These are phyloP conservation scores for Citrullus colocynthis DNA, from an alignment of 306 rosid species.

Conservation along the genomic window DNA sequence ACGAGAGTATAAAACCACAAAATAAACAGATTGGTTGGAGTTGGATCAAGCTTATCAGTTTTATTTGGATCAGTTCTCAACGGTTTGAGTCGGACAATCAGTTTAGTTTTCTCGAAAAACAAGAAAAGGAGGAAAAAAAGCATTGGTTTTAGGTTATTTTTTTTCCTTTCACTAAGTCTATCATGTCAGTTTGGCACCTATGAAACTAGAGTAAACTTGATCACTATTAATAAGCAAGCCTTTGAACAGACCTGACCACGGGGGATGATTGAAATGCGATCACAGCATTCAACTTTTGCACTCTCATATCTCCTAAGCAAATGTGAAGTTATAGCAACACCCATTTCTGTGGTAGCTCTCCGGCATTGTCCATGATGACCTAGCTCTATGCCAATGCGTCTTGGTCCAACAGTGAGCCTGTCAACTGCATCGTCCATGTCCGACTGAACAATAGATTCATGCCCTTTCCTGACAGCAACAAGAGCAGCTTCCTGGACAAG, in stretches of 20 bases:
- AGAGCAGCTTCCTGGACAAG: constrained; percentile 97
- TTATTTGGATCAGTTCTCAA: too few relatives aligned
- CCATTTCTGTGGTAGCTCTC: constrained; percentile 86
- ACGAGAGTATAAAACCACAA: neutral
- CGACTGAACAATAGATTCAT: constrained; percentile 63
- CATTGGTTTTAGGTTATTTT: neutral
- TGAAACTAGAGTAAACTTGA: neutral
- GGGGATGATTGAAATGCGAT: constrained; percentile 84
- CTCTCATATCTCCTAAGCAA: constrained; percentile 69
- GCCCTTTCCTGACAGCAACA: constrained; percentile 88
- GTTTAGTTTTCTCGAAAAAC: neutral
- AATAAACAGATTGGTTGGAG: neutral
- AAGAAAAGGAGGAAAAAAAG: neutral
- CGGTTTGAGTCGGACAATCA: neutral
- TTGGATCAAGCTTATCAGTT: too few relatives aligned
- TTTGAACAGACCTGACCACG: constrained; percentile 71
- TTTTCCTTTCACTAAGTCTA: neutral
- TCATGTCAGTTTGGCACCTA: neutral
- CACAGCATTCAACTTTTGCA: constrained; percentile 73
- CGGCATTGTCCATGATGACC: constrained; percentile 90
- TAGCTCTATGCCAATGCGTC: constrained; percentile 59
- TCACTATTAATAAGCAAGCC: neutral
- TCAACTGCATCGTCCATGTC: constrained; percentile 97
- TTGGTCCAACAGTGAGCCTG: constrained; percentile 91
- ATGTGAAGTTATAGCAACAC: constrained; percentile 91